Base-by-base conservation (phyloP, 2,329 filamentous ascomycete genomes). In the Fusarium sambucinum region DNA sequence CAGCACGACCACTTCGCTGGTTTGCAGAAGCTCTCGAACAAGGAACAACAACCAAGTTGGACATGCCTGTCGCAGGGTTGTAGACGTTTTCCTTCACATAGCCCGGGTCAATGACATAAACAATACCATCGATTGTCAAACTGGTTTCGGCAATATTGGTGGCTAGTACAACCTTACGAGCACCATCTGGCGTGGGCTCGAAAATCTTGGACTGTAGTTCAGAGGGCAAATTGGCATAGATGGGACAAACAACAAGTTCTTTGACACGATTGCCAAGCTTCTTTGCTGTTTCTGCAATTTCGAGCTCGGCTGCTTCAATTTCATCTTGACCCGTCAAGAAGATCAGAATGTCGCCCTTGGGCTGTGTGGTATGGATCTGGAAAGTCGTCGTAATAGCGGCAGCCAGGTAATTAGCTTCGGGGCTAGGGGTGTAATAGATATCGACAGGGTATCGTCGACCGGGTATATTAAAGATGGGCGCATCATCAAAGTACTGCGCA, bases 101-200 rank as follows among this genome's bases (percentile, higher is more conserved):
- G 1, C 96, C 96, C 0, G 92, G 92, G 72, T 99, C 96, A 62
- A 98, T 97, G 35, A 98, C 96, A 77, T 96, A 97, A 11, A 95
- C 92, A 62, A 98, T 97, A 17, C 94, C 95, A 76, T 98, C 94
- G 59, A 99, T 97, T 0, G 96, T 99, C 75, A 99, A 81, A 83
- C 90, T 94, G 0, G 96, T 99, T 78, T 99, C 96, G 4, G 96
- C 96, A 78, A 99, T 98, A 76, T 99, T 99, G 4, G 96, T 98
- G 0, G 95, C 94, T 37, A 98, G 81, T 0, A 99, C 93, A 0
- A 98, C 93, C 77, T 98, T 99, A 29, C 96, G 87, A 0, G 92
- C 90, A 19, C 90, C 90, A 0, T 91, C 88, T 0, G 96, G 95
- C 1, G 95, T 97, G 0, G 94, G 94, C 73, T 97, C 93, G 74